Evolutionary conservation across 768 basidiomycete genomes (phyloP), one percentile per base, ranked within the genome.

Genomic region (Mycena latifolia): DNA sequence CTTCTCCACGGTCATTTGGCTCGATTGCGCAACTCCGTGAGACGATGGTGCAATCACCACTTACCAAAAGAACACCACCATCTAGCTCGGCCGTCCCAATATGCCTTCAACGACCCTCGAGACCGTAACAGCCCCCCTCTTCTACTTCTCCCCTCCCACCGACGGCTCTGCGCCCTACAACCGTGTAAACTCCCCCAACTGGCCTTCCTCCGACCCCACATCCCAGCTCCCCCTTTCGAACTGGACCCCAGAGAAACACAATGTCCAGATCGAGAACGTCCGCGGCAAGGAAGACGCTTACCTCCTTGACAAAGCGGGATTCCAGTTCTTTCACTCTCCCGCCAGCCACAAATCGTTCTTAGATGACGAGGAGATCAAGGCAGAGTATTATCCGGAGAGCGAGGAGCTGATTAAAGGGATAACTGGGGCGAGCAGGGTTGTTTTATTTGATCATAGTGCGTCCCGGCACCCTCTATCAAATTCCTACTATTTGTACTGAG

Each of bases 401-500:
- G 48, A 68, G 28, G 77, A 77, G 58, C 69, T 82, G 22, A 67
- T 83, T 41, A 82, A 82, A 73, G 71, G 74, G 41, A 46, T 76
- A 37, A 81, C 80, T 1, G 80, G 79, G 17, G 84, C 81, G n/a
- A 77, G 66, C 52, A 74, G 71, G 20, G 74, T 75, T 35, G 77
- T 82, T 48, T 70, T 83, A 29, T 84, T 84, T 63, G 82, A 83
- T 57, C 80, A 82, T 54, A 84, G 81, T 77, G 45, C 29, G 79
- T 67, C 31, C 17, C 48, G 10, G 46, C 53, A 52, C 33, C 45
- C n/a, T 33, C 41, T 41, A 25, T 55, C 33, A 55, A 28, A 53
- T 56, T 27, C 18, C 33, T 41, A 37, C 51, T 33, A 43, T 43
- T 43, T 50, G 37, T 41, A 56, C 55, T 63, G 55, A 63, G 55